These are phyloP conservation scores for Lipomyces kockii DNA, from an alignment of 805 yeast species.

Conservation along the genomic window DNA sequence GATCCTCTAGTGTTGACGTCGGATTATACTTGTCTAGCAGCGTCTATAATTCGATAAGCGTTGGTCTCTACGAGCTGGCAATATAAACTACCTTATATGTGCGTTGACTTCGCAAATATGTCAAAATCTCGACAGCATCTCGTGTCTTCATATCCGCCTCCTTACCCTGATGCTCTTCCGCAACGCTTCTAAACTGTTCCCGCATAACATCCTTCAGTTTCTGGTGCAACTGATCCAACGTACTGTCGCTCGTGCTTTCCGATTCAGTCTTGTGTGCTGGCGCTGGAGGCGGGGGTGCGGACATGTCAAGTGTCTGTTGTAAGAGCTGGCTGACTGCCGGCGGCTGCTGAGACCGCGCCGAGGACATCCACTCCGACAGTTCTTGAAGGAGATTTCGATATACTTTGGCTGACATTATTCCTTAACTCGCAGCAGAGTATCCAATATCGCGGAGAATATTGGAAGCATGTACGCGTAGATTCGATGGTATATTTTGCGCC, in stretches of 20 bases:
- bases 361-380: constrained; percentile 29
- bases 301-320: constrained; percentile 32
- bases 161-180: neutral
- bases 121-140: constrained; percentile 58
- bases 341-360: constrained; percentile 20
- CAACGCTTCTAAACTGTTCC: constrained; percentile 14
- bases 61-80: neutral
- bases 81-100: constrained; percentile 61
- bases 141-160: constrained; percentile 8
- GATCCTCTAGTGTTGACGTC: constrained; percentile 74
- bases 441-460: neutral
- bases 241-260: constrained; percentile 6
- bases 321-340: constrained; percentile 19
- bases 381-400: constrained; percentile 25
- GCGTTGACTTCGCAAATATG: constrained; percentile 72
- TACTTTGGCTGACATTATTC: constrained; percentile 20
- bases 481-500: neutral
- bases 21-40: constrained; percentile 86
- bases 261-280: constrained; percentile 1
- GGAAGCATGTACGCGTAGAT: neutral
- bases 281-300: constrained; percentile 32
- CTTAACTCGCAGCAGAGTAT: neutral
- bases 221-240: constrained; percentile 20
- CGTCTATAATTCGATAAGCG: constrained; percentile 16
- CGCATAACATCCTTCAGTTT: constrained; percentile 9